A percentile compares a stretch with the other conserved stretches of the same genome.
These are phyloP conservation scores for Colletotrichum horii DNA, from an alignment of 2,329 filamentous ascomycete species.

Conservation along the genomic window DNA sequence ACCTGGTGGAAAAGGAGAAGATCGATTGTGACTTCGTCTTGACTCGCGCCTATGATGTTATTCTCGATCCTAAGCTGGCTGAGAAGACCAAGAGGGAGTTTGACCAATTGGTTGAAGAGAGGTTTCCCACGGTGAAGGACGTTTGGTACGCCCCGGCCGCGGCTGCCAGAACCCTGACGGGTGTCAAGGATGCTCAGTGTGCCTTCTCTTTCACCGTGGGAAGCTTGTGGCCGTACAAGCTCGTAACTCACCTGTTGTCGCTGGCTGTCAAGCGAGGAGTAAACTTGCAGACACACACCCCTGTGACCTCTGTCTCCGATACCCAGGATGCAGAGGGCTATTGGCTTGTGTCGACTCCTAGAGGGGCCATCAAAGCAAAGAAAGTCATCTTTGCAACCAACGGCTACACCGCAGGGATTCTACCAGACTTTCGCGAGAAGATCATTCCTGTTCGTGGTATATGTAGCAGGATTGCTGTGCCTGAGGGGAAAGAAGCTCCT, in stretches of 20 bases:
- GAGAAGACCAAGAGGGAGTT: background rate
- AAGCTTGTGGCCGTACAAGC: background rate
- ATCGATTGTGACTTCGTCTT: background rate
- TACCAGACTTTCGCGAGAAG: background rate
- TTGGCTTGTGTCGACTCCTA: background rate
- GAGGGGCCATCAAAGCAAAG: background rate
- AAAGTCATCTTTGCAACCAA: background rate
- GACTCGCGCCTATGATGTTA: background rate
- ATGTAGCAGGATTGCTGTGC: background rate
- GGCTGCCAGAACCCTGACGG: background rate
- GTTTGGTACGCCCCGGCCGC: background rate
- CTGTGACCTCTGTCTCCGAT: background rate
- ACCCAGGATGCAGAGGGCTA: background rate
- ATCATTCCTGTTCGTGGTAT: background rate
- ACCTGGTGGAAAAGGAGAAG: background rate
- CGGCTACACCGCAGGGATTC: background rate
- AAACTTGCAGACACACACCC: background rate
- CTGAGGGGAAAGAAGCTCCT: background rate
- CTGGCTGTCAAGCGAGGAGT: background rate
- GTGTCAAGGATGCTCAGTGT: background rate
- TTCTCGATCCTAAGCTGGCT: background rate
- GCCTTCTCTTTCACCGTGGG: background rate
- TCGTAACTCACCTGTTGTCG: background rate
- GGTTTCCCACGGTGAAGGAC: background rate
- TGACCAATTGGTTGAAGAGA: background rate